Percentiles rank a stretch among this genome's conserved stretches.
These are phyloP conservation scores for Orbilia oligospora DNA, from an alignment of 2,329 filamentous ascomycete species.

Conservation along the genomic window DNA sequence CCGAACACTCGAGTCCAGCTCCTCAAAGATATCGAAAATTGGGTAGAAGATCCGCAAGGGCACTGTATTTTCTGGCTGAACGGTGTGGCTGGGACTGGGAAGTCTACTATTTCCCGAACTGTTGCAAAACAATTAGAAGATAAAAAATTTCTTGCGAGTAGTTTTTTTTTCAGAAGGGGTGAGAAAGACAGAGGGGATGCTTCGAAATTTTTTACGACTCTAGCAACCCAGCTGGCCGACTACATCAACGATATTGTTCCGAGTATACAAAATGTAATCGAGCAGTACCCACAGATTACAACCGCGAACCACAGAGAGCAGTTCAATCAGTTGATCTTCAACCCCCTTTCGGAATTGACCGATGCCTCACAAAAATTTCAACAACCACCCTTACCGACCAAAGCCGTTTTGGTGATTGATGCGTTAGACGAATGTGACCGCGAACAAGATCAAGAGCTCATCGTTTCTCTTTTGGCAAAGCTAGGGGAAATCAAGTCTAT, in stretches of 20 bases:
- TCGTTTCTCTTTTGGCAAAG: conserved; percentile 65
- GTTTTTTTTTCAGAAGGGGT: conserved; percentile 37
- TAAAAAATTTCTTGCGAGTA: not conserved
- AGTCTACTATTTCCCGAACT: conserved; percentile 34
- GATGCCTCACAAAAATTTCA: not conserved
- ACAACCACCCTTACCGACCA: not conserved
- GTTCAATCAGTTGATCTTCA: conserved; percentile 67
- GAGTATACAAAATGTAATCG: conserved; percentile 7
- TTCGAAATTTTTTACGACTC: conserved; percentile 27
- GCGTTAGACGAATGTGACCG: conserved; percentile 67
- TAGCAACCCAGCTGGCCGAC: conserved; percentile 17
- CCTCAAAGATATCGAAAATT: conserved; percentile 56
- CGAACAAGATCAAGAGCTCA: conserved; percentile 64
- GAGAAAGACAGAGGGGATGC: conserved; percentile 22
- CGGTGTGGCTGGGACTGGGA: no score
- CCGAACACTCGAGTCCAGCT: conserved; percentile 62
- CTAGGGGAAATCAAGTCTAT: conserved; percentile 41
- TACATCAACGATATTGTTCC: not conserved
- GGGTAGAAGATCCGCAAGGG: conserved; percentile 33
- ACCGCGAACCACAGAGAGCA: conserved; percentile 66
- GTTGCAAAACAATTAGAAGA: not conserved
- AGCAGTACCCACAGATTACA: not conserved
- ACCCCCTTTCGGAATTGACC: conserved; percentile 65
- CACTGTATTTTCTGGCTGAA: conserved; percentile 66
- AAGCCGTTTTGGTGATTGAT: conserved; percentile 65